Percentiles rank a stretch among this genome's conserved stretches.
Conservation (phyloP, 495 filamentous ascomycete species). For the Tuber indicum region DNA sequence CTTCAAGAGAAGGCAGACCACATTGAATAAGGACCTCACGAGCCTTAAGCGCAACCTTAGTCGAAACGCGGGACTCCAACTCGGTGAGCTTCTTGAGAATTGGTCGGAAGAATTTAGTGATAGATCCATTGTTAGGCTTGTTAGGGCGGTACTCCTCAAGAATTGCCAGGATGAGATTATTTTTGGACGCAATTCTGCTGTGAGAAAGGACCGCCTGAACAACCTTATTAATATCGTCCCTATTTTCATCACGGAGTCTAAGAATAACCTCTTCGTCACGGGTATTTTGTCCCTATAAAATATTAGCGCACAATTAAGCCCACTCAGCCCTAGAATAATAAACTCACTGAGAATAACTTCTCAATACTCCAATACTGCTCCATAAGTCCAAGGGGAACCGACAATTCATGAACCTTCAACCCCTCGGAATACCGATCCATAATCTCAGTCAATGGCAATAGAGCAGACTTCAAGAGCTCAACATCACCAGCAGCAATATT, state of each 20-base stretch:
- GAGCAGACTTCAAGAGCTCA: constrained; percentile 64
- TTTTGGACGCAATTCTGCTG: constrained; percentile 85
- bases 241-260: constrained; percentile 90
- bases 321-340: not conserved
- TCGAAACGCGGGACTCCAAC: constrained; percentile 77
- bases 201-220: constrained; percentile 87
- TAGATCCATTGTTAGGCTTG: constrained; percentile 78
- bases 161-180: constrained; percentile 85
- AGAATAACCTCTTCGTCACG: constrained; percentile 94
- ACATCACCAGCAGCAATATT: constrained; percentile 61
- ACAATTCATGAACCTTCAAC: constrained; percentile 82
- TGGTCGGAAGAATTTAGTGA: constrained; percentile 79
- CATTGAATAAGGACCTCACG: constrained; percentile 96
- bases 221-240: constrained; percentile 76
- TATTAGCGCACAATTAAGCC: constrained; percentile 17
- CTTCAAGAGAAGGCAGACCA: constrained; percentile 89
- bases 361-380: constrained; percentile 77
- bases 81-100: constrained; percentile 84
- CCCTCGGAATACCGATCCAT: constrained; percentile 83
- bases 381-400: constrained; percentile 68
- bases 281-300: constrained; percentile 54
- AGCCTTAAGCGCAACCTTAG: constrained; percentile 94
- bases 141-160: constrained; percentile 94
- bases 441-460: constrained; percentile 69
- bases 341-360: constrained; percentile 62